A percentile compares a stretch with the other conserved stretches of the same genome.
These are phyloP conservation scores for Nemania abortiva DNA, from an alignment of 2,329 filamentous ascomycete genomes.

Conservation along the genomic window DNA sequence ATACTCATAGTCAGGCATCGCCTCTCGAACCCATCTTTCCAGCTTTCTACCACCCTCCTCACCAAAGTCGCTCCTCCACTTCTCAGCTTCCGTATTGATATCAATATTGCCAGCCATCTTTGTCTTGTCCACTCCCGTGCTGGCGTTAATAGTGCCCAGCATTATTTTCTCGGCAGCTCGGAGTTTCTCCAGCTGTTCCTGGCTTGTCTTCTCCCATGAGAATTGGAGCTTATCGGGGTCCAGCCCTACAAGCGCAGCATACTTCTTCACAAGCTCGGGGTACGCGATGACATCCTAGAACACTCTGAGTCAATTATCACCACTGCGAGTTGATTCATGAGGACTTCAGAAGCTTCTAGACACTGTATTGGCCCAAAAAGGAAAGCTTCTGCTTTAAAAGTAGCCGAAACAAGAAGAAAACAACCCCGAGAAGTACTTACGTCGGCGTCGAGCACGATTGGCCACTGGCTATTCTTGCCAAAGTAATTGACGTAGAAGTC, in stretches of 20 bases:
- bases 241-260: slow-evolving; percentile 33
- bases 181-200: slow-evolving; percentile 25
- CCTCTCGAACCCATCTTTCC: slow-evolving; percentile 36
- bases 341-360: too few species aligned
- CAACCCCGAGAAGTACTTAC: too few species aligned
- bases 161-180: slow-evolving; percentile 16
- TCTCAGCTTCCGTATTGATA: slow-evolving; percentile 35
- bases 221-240: slow-evolving; percentile 33
- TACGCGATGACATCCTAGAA: slow-evolving; percentile 34
- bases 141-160: slow-evolving; percentile 31
- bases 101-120: slow-evolving; percentile 37
- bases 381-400: too few species aligned
- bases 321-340: too few species aligned
- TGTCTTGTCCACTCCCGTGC: slow-evolving; percentile 29
- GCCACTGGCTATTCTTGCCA: slow-evolving; percentile 33
- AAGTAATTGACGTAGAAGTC: slow-evolving; percentile 34
- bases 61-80: slow-evolving; percentile 39
- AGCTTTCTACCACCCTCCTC: slow-evolving; percentile 37
- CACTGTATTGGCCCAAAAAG: too few species aligned
- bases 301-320: too few species aligned
- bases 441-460: slow-evolving; percentile 39
- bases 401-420: too few species aligned
- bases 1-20: slow-evolving; percentile 41
- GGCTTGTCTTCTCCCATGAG: slow-evolving; percentile 36
- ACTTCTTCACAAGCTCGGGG: slow-evolving; percentile 37